Evolutionary conservation across 2,329 filamentous ascomycete genomes (phyloP).

Genomic region (Penicillium sp.): DNA sequence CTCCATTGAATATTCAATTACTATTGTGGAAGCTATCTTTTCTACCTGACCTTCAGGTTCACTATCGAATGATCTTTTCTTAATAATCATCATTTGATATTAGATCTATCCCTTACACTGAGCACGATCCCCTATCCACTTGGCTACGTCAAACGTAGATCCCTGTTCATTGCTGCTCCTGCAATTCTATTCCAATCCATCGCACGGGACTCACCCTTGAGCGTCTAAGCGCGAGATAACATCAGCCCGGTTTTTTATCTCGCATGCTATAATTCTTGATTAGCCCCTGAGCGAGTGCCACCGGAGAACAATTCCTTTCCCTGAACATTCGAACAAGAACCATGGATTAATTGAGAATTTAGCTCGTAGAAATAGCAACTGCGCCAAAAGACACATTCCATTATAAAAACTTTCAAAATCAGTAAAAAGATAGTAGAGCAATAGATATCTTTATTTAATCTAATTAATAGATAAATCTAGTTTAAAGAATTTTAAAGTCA

Average conservation of each 20-base stretch:
- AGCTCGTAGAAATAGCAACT: conserved; percentile 1
- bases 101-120: no score
- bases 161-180: neutral
- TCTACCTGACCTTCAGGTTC: no score
- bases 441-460: neutral
- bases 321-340: conserved; percentile 1
- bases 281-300: neutral
- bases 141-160: no score
- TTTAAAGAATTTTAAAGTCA: neutral
- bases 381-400: neutral
- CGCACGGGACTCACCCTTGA: neutral
- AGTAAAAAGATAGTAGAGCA: neutral
- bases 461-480: neutral
- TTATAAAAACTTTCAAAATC: neutral
- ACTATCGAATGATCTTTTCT: no score
- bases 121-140: no score
- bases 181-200: neutral
- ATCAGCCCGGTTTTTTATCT: neutral
- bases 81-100: no score
- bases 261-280: conserved; percentile 1
- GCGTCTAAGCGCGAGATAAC: neutral
- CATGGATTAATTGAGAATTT: neutral
- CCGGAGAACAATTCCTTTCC: neutral
- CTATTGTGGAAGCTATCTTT: no score
- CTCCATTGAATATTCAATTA: no score